Evolutionary conservation across 106 monocot species (phyloP).

Genomic region (Phalaenopsis aphrodite): DNA sequence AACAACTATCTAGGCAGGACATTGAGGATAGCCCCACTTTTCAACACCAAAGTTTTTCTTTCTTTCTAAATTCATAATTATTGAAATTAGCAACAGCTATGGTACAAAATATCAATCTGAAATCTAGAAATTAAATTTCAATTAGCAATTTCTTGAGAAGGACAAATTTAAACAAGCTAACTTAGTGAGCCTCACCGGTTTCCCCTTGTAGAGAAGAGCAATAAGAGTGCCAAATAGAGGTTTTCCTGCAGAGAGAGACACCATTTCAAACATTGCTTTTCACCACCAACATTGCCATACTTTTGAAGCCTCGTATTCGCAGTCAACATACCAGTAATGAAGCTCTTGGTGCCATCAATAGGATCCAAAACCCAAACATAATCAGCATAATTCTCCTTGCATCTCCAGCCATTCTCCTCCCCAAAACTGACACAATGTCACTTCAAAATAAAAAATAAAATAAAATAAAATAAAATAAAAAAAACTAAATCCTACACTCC

Average conservation of each 20-base stretch:
- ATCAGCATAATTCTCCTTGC: conserved; percentile 56
- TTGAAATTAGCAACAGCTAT: not conserved
- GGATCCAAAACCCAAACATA: conserved; percentile 99
- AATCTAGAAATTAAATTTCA: not conserved
- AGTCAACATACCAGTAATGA: conserved; percentile 78
- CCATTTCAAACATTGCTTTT: not conserved
- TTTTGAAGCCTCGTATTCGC: not conserved
- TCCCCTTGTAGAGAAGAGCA: conserved; percentile 77
- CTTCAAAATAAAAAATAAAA: not conserved
- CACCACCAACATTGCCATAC: not conserved
- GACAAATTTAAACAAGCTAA: not conserved
- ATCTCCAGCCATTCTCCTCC: conserved; percentile 98
- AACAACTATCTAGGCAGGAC: not conserved
- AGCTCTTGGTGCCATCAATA: conserved; percentile 98
- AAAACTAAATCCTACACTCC: not conserved
- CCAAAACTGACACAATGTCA: conserved; percentile 53
- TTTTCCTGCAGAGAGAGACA: conserved; percentile 54
- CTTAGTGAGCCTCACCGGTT: conserved; percentile 43
- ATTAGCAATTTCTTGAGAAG: not conserved
- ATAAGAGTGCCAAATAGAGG: conserved; percentile 96
- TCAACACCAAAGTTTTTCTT: not conserved
- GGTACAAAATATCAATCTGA: not conserved
- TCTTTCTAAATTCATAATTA: not conserved
- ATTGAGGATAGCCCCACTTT: not conserved
- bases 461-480: too few species aligned